A percentile compares a stretch with the other conserved stretches of the same genome.
phyloP scores from a whole-genome alignment of 768 basidiomycete genomes.

The Clathrus columnatus region DNA sequence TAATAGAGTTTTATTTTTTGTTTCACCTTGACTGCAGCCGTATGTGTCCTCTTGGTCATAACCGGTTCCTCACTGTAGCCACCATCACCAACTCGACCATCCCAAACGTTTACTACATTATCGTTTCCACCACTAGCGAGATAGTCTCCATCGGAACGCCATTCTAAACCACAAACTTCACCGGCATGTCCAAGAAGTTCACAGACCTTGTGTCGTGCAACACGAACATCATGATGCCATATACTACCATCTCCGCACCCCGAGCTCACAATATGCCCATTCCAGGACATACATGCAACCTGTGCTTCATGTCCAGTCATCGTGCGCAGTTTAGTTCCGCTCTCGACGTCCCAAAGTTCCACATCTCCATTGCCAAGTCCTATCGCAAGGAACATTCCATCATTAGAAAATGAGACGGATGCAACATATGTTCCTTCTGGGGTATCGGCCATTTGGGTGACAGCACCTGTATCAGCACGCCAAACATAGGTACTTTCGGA shows the following conservation, averaged over 20 bases:
- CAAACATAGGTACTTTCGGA: constrained; percentile 86
- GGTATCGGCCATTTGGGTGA: constrained; percentile 68
- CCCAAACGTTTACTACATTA: constrained; percentile 98
- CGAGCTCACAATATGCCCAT: constrained; percentile 73
- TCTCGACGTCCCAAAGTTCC: constrained; percentile 91
- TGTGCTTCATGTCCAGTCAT: constrained; percentile 85
- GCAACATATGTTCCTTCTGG: constrained; percentile 70
- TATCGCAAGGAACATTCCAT: constrained; percentile 32
- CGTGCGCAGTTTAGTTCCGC: constrained; percentile 71
- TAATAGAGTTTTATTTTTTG: not conserved
- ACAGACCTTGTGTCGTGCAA: constrained; percentile 81
- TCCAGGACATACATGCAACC: constrained; percentile 81
- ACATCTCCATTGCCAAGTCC: constrained; percentile 64
- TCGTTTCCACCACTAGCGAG: constrained; percentile 96
- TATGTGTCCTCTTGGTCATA: constrained; percentile 38
- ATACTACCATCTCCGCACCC: constrained; percentile 94
- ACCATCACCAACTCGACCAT: constrained; percentile 55
- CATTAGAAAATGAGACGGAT: constrained; percentile 65
- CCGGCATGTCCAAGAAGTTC: constrained; percentile 85
- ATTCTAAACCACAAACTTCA: constrained; percentile 88
- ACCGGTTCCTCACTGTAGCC: constrained; percentile 8
- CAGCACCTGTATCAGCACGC: constrained; percentile 84
- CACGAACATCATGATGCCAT: constrained; percentile 91
- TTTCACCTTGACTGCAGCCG: constrained; percentile 51
- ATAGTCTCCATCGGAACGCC: constrained; percentile 81